Base-by-base conservation (phyloP, 768 basidiomycete genomes). In the Clitopilus hobsonii region DNA sequence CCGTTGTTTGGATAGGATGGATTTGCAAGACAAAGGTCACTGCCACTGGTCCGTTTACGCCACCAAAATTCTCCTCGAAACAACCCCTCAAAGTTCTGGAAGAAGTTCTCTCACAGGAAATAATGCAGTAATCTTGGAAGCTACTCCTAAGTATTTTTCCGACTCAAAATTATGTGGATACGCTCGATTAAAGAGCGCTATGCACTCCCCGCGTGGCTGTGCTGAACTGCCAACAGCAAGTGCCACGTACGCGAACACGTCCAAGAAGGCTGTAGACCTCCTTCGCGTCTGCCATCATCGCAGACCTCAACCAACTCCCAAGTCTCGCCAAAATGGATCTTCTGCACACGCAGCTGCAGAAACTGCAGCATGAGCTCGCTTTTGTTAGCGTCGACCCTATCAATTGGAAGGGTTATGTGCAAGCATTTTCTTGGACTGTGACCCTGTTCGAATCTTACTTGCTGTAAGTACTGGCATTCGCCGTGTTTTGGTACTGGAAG, bases 401-500 rank as follows among this genome's bases (percentile, higher is more conserved):
- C 36, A 78, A 91, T 69, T 97, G 91, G 86, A 87, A 91, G 65
- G 69, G 78, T 54, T 88, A 88, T 63, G 88, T 94, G n/a, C 85
- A 94, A 58, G 65, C 70, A 23, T 87, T 86, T 60, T 87, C 91
- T 3, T 91, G 89, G 85, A 70, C 72, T 16, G 85, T 92, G 14
- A 84, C 86, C n/a, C 69, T 88, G 13, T 96, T 94, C 58, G 94
- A 98, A 68, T 84, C 85, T 1, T 95, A 91, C 67, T 79, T 98
- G 32, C 65, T 91, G 94, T 96, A 63, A 61, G 91, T 79, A 3
- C 25, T 47, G 47, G 25, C 45, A 56, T 51, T 29, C 49, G 53
- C 48, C 30, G 16, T 16, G 41, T 20, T 32, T 51, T 8, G 51
- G 29, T 53, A 45, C 54, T 51, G 58, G 20, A 7, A 57, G 18